Evolutionary conservation across 495 filamentous ascomycete species (phyloP).

Genomic region (Penicillium crystallinum): DNA sequence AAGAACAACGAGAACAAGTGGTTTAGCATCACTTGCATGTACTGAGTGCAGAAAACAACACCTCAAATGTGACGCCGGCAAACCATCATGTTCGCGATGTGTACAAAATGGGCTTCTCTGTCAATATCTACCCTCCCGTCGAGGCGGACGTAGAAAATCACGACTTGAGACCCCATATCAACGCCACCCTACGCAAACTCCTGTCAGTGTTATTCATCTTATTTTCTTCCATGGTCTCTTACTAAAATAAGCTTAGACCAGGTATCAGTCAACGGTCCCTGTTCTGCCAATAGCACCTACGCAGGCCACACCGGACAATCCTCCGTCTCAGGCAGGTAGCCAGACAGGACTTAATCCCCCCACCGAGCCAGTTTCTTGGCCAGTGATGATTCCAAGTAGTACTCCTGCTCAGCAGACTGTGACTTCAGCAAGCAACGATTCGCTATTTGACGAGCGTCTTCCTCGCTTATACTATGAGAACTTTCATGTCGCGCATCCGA

Average conservation of each 20-base stretch:
- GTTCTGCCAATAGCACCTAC: constrained; percentile 2
- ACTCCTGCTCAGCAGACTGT: constrained; percentile 8
- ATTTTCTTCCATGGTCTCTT: neutral
- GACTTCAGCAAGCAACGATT: constrained; percentile 11
- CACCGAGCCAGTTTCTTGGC: constrained; percentile 22
- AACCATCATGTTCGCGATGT: constrained; percentile 35
- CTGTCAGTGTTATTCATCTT: constrained; percentile 8
- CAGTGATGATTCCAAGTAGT: constrained; percentile 14
- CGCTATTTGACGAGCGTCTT: constrained; percentile 30
- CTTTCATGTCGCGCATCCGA: constrained; percentile 38
- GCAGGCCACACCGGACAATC: constrained; percentile 16
- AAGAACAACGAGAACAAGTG: constrained; percentile 19
- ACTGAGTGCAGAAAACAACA: constrained; percentile 42
- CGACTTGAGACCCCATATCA: constrained; percentile 18
- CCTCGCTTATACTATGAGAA: constrained; percentile 37
- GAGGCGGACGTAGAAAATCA: constrained; percentile 32
- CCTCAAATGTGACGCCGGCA: constrained; percentile 37
- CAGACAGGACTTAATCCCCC: constrained; percentile 10
- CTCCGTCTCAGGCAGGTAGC: constrained; percentile 7
- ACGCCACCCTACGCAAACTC: constrained; percentile 6
- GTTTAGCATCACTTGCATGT: constrained; percentile 33
- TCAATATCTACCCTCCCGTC: constrained; percentile 36
- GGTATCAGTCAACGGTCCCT: constrained; percentile 3
- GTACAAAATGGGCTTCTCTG: constrained; percentile 24
- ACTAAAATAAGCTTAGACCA: neutral